Conservation (phyloP, 768 basidiomycete species). For the Hygrophoropsis aurantiaca region DNA sequence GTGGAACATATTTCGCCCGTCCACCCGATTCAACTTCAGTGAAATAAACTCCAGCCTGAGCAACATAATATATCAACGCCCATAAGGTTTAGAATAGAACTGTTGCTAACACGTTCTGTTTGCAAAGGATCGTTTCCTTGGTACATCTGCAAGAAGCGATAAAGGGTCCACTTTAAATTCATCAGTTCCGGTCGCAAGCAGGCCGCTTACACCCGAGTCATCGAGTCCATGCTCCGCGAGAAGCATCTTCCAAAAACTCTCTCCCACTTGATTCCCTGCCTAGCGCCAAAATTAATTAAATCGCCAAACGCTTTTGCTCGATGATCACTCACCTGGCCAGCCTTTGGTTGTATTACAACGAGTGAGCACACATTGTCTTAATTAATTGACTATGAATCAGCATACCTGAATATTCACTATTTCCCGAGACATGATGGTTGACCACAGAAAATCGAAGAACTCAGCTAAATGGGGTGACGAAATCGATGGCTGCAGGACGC, state of each 20-base stretch:
- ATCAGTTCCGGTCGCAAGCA: slow-evolving; percentile 2
- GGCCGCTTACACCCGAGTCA: slow-evolving; percentile 54
- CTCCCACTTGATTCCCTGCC: slow-evolving; percentile 80
- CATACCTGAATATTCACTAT: slow-evolving; percentile 79
- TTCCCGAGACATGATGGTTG: slow-evolving; percentile 63
- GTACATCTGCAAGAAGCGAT: slow-evolving; percentile 49
- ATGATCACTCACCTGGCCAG: slow-evolving; percentile 56
- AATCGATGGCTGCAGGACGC: slow-evolving; percentile 2
- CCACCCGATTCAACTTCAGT: slow-evolving; percentile 58
- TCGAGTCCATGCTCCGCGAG: slow-evolving; percentile 85
- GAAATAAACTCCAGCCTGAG: slow-evolving; percentile 80
- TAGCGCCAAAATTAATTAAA: slow-evolving; percentile 23
- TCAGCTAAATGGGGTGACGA: too few relatives aligned
- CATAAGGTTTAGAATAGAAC: background rate
- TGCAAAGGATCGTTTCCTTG: slow-evolving; percentile 73
- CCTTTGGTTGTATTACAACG: slow-evolving; percentile 38
- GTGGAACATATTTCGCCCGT: slow-evolving; percentile 78
- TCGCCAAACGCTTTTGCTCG: background rate
- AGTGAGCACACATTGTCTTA: background rate
- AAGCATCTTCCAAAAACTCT: slow-evolving; percentile 87
- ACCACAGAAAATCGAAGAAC: slow-evolving; percentile 14
- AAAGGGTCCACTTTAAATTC: slow-evolving; percentile 13
- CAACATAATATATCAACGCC: background rate
- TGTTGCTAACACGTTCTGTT: slow-evolving; percentile 61
- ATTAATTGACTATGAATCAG: background rate